phyloP scores from a whole-genome alignment of 2,329 filamentous ascomycete species.

The Cladosporium sp. region DNA sequence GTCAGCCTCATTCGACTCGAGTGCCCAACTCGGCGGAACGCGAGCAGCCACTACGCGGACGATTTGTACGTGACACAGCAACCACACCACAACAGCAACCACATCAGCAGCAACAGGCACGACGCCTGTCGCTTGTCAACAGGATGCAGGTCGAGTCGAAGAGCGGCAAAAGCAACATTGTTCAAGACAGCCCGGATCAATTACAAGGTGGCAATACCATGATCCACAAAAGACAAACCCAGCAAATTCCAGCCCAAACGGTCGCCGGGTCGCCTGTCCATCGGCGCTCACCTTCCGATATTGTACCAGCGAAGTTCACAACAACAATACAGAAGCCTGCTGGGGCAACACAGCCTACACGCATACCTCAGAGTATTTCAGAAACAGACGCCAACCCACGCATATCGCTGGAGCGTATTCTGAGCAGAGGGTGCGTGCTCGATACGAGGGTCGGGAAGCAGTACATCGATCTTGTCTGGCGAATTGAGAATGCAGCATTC shows the following conservation, averaged over 20 bases:
- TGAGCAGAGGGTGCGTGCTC: slow-evolving; percentile 5
- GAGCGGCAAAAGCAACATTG: background rate
- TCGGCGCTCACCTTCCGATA: background rate
- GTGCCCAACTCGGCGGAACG: background rate
- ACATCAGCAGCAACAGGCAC: background rate
- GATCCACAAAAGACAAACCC: background rate
- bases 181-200: slow-evolving; percentile 9
- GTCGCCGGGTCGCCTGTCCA: background rate
- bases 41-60: background rate
- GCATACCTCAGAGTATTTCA: background rate
- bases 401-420: background rate
- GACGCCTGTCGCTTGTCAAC: background rate
- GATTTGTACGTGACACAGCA: background rate
- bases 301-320: background rate
- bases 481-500: background rate
- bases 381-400: background rate
- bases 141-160: background rate
- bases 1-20: background rate
- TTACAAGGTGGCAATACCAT: background rate
- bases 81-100: background rate
- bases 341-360: background rate
- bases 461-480: slow-evolving; percentile 15
- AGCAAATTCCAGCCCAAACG: background rate
- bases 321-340: background rate
- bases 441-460: background rate